Percentiles rank a stretch among this genome's conserved stretches.
Conservation (phyloP, 352 stramenopile species). For the Salisapilia sapeloensis region DNA sequence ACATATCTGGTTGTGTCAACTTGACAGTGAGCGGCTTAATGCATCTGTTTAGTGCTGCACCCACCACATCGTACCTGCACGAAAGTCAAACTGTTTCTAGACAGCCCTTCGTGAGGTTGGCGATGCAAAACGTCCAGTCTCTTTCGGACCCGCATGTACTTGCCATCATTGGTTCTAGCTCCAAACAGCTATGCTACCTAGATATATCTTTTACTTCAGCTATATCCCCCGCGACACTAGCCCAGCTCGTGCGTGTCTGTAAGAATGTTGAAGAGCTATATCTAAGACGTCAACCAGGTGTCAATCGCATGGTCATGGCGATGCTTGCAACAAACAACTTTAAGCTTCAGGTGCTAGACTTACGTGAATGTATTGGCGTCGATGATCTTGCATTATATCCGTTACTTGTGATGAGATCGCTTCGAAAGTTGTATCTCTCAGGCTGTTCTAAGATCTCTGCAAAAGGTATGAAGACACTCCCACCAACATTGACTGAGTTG, state of each 20-base stretch:
- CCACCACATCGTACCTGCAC: slow-evolving; percentile 1
- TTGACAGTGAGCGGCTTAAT: not conserved
- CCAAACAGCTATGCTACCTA: slow-evolving; percentile 10
- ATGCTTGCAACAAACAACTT: slow-evolving; percentile 39
- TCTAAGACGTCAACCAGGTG: slow-evolving; percentile 13
- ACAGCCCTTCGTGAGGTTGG: not conserved
- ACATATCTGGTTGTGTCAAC: slow-evolving; percentile 20
- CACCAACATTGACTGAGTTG: slow-evolving; percentile 14
- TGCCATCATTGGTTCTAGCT: slow-evolving; percentile 12
- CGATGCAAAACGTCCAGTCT: slow-evolving; percentile 8
- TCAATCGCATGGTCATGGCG: slow-evolving; percentile 23
- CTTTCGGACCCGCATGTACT: slow-evolving; percentile 12
- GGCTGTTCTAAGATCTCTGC: slow-evolving; percentile 12
- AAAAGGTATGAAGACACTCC: slow-evolving; percentile 24
- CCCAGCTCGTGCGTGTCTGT: slow-evolving; percentile 20
- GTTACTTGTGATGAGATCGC: slow-evolving; percentile 33
- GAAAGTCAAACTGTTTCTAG: slow-evolving; percentile 4
- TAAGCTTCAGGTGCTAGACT: slow-evolving; percentile 25
- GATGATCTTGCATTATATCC: slow-evolving; percentile 51
- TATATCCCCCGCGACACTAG: slow-evolving; percentile 8
- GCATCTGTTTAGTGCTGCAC: not conserved
- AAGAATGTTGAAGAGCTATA: slow-evolving; percentile 10
- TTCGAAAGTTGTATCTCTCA: slow-evolving; percentile 27
- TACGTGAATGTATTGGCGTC: slow-evolving; percentile 22
- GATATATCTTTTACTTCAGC: slow-evolving; percentile 15